phyloP scores from a whole-genome alignment of 768 basidiomycete species.

The Crassisporium funariophilum region DNA sequence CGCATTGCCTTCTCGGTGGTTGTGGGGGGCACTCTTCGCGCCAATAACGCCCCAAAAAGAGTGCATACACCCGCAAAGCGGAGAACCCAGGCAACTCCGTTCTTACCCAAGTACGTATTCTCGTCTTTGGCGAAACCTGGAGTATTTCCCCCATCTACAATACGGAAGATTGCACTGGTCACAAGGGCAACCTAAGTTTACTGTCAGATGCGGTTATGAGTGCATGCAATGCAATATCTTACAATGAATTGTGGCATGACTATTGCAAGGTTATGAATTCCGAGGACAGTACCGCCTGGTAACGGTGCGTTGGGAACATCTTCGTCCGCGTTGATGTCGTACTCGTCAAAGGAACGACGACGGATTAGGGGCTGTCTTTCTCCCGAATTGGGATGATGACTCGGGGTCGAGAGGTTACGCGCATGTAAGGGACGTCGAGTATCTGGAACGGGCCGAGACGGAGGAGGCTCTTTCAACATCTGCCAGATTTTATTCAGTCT shows the following conservation, averaged over 20 bases:
- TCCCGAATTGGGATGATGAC: slow-evolving; percentile 30
- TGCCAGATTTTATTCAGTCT: slow-evolving; percentile 26
- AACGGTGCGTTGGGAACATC: slow-evolving; percentile 46
- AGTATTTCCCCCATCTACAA: slow-evolving; percentile 63
- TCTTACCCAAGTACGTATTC: slow-evolving; percentile 74
- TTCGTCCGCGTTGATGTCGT: slow-evolving; percentile 41
- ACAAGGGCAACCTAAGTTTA: slow-evolving; percentile 74
- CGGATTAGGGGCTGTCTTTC: slow-evolving; percentile 65
- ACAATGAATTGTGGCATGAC: slow-evolving; percentile 95
- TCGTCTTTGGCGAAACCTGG: slow-evolving; percentile 45
- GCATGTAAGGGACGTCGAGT: slow-evolving; percentile 48
- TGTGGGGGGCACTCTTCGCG: slow-evolving; percentile 84
- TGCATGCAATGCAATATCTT: slow-evolving; percentile 31
- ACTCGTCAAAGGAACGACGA: slow-evolving; percentile 57
- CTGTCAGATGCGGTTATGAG: slow-evolving; percentile 14
- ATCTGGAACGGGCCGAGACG: slow-evolving; percentile 26
- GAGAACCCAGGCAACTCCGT: slow-evolving; percentile 92
- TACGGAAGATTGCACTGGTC: slow-evolving; percentile 83
- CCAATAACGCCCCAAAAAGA: slow-evolving; percentile 77
- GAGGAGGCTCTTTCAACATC: slow-evolving; percentile 75
- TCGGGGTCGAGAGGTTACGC: slow-evolving; percentile 57
- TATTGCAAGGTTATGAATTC: slow-evolving; percentile 94
- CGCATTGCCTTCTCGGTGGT: slow-evolving; percentile 91
- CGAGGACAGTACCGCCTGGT: slow-evolving; percentile 89
- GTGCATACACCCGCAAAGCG: slow-evolving; percentile 91